Evolutionary conservation across 129 eudicot genomes (phyloP).

Genomic region (Arctium lappa): DNA sequence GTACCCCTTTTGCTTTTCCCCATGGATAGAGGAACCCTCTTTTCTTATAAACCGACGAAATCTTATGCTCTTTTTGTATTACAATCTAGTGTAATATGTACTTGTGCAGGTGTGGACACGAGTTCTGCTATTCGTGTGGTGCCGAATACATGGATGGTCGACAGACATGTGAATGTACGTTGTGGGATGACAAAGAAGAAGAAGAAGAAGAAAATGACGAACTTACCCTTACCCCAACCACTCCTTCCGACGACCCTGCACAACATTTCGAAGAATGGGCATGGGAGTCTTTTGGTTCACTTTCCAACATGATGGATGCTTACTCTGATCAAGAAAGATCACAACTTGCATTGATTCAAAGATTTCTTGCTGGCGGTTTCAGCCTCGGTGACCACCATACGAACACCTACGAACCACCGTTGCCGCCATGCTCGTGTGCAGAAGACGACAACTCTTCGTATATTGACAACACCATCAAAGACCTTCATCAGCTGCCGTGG

Average conservation of each 20-base stretch:
- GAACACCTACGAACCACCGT: slow-evolving; percentile 21
- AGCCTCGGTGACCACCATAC: slow-evolving; percentile 52
- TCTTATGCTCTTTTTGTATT: not conserved
- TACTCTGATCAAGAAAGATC: slow-evolving; percentile 88
- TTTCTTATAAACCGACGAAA: not conserved
- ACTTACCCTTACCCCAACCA: slow-evolving; percentile 17
- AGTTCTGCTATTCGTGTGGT: slow-evolving; percentile 85
- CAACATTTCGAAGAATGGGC: slow-evolving; percentile 77
- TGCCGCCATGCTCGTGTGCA: slow-evolving; percentile 40
- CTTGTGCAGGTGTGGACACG: slow-evolving; percentile 69
- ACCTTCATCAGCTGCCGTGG: slow-evolving; percentile 77
- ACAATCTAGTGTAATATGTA: not conserved
- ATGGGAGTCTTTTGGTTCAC: slow-evolving; percentile 76
- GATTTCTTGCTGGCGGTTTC: slow-evolving; percentile 80
- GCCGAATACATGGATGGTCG: slow-evolving; percentile 51
- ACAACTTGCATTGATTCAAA: slow-evolving; percentile 81
- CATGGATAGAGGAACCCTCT: not conserved
- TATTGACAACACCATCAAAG: slow-evolving; percentile 59
- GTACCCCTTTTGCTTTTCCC: not conserved
- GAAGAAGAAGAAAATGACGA: slow-evolving; percentile 30
- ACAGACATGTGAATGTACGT: slow-evolving; percentile 62
- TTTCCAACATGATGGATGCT: slow-evolving; percentile 67
- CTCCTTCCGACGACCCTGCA: slow-evolving; percentile 25
- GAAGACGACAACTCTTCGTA: slow-evolving; percentile 44
- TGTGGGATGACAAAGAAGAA: slow-evolving; percentile 37